Conservation (phyloP, 495 filamentous ascomycete genomes). For the Glarea lozoyensis region DNA sequence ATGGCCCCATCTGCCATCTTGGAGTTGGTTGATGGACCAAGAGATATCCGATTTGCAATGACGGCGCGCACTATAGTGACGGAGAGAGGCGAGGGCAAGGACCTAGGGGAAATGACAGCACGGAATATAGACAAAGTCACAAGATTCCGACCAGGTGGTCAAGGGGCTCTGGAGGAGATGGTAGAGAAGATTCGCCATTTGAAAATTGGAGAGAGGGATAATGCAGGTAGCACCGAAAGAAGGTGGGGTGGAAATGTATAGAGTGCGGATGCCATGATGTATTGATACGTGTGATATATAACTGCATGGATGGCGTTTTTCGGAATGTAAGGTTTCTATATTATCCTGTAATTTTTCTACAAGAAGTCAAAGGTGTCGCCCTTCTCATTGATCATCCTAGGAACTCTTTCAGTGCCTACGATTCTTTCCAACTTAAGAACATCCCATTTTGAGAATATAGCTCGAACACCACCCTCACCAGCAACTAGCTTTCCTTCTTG, state of each 20-base stretch:
- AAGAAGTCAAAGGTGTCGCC: conserved; percentile 89
- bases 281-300: conserved; percentile 1
- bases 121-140: conserved; percentile 84
- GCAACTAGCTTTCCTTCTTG: conserved; percentile 39
- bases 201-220: conserved; percentile 22
- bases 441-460: conserved; percentile 84
- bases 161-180: conserved; percentile 57
- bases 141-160: conserved; percentile 57
- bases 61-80: conserved; percentile 72
- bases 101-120: conserved; percentile 57
- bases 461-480: conserved; percentile 50
- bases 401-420: conserved; percentile 69
- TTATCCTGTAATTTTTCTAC: conserved; percentile 10
- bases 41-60: conserved; percentile 90
- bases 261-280: not conserved
- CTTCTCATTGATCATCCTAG: conserved; percentile 63
- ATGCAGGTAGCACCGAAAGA: conserved; percentile 17
- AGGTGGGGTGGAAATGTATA: conserved; percentile 21
- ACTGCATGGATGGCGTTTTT: conserved; percentile 6
- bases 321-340: not conserved
- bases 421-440: conserved; percentile 79
- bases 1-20: conserved; percentile 84
- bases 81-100: conserved; percentile 39
- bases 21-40: conserved; percentile 92
- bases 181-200: conserved; percentile 50